Base-by-base conservation (phyloP, 2,329 filamentous ascomycete genomes). In the Aspergillus candidus region DNA sequence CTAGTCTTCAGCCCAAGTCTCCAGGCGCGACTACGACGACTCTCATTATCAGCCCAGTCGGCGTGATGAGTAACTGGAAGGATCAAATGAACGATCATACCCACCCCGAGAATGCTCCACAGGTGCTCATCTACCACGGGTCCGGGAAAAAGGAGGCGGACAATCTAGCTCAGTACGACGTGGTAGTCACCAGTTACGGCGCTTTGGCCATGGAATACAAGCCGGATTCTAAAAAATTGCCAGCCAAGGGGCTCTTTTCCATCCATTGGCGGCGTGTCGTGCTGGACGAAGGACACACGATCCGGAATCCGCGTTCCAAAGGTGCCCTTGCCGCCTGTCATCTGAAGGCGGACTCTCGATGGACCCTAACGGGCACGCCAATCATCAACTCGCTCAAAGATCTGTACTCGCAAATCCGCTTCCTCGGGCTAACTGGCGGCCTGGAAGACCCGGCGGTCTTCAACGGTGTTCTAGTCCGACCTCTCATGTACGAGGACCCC, bases 41-140 rank as follows among this genome's bases (percentile, higher is more conserved):
- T 0, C 73, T 95, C 15, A 90, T 95, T 41, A 74, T 94, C 43
- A 82, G 86, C 0, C 89, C 89, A 0, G 77, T 94, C 5, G 84
- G 83, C 40, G 88, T 94, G 14, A 90, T 94, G 85, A 89, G 84
- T 58, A 94, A 94, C 55, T 95, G 89, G 89, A 80, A 79, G 54
- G 80, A 84, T 42, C 88, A 94, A 63, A 86, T 91, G 42, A 72
- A 78, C 49, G 75, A 77, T 32, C 89, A 95, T 57, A 77, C 91
- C 36, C 76, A 80, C 32, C 63, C 73, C 4, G 76, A 84, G n/a
- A 68, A 79, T 43, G 68, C 72, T 2, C 79, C 88, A 6, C 80
- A 75, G 8, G 74, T 93, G 4, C 73, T 88, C 55, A 80, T 83
- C 29, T 93, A 91, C 59, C 87, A 95, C 58, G 85, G 85, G 0